A percentile compares a stretch with the other conserved stretches of the same genome.
Conservation (phyloP, 805 yeast genomes). For the Torulaspora gathmanii region DNA sequence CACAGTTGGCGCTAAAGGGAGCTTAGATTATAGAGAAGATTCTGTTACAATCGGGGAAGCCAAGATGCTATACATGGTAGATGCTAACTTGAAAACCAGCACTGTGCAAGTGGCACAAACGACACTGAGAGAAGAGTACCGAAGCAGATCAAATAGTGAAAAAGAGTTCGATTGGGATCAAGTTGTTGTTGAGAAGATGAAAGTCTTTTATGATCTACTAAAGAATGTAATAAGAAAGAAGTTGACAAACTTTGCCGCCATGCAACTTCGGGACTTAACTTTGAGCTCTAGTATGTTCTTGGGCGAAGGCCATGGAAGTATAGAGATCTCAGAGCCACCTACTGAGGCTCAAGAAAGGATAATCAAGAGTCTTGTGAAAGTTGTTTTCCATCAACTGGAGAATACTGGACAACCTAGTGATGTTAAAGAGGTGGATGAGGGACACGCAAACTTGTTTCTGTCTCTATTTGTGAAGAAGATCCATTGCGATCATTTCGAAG, state of each 20-base stretch:
- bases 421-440: conserved; percentile 16
- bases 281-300: conserved; percentile 16
- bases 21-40: neutral
- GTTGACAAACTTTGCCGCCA: conserved; percentile 7
- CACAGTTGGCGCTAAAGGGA: neutral
- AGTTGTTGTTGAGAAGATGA: conserved; percentile 7
- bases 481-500: conserved; percentile 14
- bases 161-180: neutral
- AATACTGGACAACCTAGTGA: conserved; percentile 2
- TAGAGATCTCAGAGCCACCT: conserved; percentile 25
- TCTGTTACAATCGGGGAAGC: neutral
- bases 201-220: conserved; percentile 11
- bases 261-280: conserved; percentile 8
- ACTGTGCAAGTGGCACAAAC: conserved; percentile 14
- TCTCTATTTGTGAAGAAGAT: conserved; percentile 26
- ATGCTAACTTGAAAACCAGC: conserved; percentile 16
- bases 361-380: conserved; percentile 23
- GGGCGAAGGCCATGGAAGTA: conserved; percentile 29
- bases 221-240: conserved; percentile 17
- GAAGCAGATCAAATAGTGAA: conserved; percentile 1
- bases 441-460: conserved; percentile 25
- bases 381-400: conserved; percentile 22
- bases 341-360: conserved; percentile 26
- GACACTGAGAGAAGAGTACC: conserved; percentile 9
- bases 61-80: conserved; percentile 18